Conservation (phyloP, 1,139 yeast species). For the Pichia terricola region DNA sequence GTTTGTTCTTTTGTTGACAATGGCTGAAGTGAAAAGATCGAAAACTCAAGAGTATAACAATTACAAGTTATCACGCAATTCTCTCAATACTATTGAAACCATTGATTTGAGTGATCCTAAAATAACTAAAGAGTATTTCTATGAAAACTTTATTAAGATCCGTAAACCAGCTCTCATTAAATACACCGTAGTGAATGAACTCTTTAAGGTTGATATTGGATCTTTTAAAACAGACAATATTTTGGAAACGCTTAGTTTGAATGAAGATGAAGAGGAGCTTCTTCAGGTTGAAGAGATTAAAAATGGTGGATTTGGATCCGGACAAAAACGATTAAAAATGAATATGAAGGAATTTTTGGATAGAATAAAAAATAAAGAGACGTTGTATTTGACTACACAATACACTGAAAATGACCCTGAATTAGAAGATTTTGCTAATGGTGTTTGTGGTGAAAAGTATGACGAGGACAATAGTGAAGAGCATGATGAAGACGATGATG, state of each 20-base stretch:
- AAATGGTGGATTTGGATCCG: constrained; percentile 59
- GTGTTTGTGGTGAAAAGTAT: background rate
- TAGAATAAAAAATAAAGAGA: constrained; percentile 32
- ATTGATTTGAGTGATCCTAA: constrained; percentile 8
- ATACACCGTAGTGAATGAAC: background rate
- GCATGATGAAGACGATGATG: constrained; percentile 5
- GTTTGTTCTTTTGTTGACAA: background rate
- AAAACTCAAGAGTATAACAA: constrained; percentile 5
- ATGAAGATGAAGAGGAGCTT: constrained; percentile 17
- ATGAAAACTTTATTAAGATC: constrained; percentile 7
- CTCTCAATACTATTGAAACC: constrained; percentile 2
- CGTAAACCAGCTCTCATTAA: constrained; percentile 13
- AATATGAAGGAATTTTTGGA: constrained; percentile 37
- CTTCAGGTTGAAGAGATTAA: constrained; percentile 49
- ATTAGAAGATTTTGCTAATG: background rate
- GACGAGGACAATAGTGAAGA: constrained; percentile 6
- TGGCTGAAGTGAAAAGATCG: constrained; percentile 3
- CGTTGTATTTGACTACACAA: constrained; percentile 58
- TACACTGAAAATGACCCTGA: constrained; percentile 31
- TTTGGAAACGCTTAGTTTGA: constrained; percentile 24
- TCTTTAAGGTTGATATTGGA: constrained; percentile 17
- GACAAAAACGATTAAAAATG: constrained; percentile 42
- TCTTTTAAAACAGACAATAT: constrained; percentile 29
- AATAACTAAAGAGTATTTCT: constrained; percentile 10
- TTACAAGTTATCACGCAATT: constrained; percentile 2